phyloP scores from a whole-genome alignment of 2,329 filamentous ascomycete species.

The Exophiala alcalophila region DNA sequence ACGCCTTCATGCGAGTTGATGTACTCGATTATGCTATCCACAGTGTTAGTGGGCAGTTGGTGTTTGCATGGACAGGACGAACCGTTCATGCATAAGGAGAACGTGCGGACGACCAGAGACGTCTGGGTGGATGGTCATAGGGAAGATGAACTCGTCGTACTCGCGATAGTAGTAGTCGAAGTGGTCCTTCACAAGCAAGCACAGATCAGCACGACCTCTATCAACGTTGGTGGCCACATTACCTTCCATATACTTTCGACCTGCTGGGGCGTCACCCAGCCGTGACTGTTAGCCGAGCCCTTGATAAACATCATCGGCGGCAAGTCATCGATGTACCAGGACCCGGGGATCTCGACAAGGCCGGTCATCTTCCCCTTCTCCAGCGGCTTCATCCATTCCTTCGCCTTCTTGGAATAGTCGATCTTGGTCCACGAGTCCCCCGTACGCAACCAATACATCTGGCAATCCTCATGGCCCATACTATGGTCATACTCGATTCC shows the following conservation, averaged over 20 bases:
- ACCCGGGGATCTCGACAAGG: constrained; percentile 45
- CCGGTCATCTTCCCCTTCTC: constrained; percentile 46
- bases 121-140: constrained; percentile 74
- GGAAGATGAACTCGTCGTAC: constrained; percentile 73
- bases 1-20: constrained; percentile 60
- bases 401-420: constrained; percentile 43
- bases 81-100: constrained; percentile 66
- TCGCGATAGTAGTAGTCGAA: constrained; percentile 71
- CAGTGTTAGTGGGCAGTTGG: neutral
- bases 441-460: constrained; percentile 45
- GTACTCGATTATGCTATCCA: constrained; percentile 60
- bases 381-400: constrained; percentile 47
- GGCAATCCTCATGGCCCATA: constrained; percentile 46
- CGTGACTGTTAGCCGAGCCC: constrained; percentile 50
- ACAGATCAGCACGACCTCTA: constrained; percentile 29
- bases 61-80: neutral
- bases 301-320: constrained; percentile 50
- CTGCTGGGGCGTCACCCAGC: constrained; percentile 58
- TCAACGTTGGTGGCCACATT: neutral
- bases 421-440: constrained; percentile 47
- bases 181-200: constrained; percentile 65
- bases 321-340: constrained; percentile 44
- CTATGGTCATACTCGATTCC: constrained; percentile 47
- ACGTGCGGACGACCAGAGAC: constrained; percentile 70
- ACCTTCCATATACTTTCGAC: constrained; percentile 54